A percentile compares a stretch with the other conserved stretches of the same genome.
Evolutionary conservation across 2,329 filamentous ascomycete species (phyloP).

Genomic region (Pyrenochaeta sp.): DNA sequence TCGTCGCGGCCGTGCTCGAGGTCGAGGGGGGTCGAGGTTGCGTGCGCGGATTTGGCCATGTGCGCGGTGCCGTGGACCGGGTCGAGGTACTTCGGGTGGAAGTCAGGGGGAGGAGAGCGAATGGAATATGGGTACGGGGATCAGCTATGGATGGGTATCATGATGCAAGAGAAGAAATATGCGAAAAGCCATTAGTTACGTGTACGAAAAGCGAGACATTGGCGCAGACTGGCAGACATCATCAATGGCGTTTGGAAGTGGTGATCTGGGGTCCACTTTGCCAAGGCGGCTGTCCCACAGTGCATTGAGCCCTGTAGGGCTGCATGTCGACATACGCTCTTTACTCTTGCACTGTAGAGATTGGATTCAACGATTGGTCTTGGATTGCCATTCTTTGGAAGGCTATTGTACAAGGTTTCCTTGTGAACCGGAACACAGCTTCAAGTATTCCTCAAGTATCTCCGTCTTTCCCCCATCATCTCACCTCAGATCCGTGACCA

Average conservation of each 20-base stretch:
- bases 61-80: conserved; percentile 6
- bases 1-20: conserved; percentile 13
- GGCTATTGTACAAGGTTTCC: too few species aligned
- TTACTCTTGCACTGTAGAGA: too few species aligned
- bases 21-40: conserved; percentile 11
- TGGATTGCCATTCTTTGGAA: too few species aligned
- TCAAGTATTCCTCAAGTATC: too few species aligned
- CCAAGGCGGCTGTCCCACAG: too few species aligned
- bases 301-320: too few species aligned
- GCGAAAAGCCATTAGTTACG: background rate
- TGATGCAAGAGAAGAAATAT: background rate
- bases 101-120: background rate
- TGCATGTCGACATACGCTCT: too few species aligned
- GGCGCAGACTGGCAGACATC: background rate
- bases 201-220: background rate
- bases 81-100: background rate
- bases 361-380: too few species aligned
- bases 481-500: conserved; percentile 40
- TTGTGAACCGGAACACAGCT: too few species aligned
- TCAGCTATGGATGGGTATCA: conserved; percentile 2
- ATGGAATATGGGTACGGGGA: too few species aligned
- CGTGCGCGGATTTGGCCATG: conserved; percentile 3
- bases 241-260: conserved; percentile 3
- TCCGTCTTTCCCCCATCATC: too few species aligned
- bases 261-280: conserved; percentile 1